A percentile compares a stretch with the other conserved stretches of the same genome.
These are phyloP conservation scores for Piper betle DNA, from an alignment of 164 flowering plant genomes.

Conservation along the genomic window DNA sequence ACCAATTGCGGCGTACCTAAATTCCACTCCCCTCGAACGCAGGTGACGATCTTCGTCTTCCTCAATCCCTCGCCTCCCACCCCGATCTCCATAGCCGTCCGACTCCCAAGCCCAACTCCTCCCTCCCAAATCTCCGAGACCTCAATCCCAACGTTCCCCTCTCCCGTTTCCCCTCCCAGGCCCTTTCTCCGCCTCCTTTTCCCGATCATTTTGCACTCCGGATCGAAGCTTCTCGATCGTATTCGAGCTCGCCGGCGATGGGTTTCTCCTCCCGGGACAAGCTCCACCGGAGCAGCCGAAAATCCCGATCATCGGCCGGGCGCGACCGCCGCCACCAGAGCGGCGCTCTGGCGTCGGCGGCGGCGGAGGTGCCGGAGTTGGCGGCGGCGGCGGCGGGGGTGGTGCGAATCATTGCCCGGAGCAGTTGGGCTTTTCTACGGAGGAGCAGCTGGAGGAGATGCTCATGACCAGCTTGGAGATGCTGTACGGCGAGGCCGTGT, in stretches of 20 bases:
- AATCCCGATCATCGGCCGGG: conserved; percentile 25
- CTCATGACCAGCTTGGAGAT: conserved; percentile 53
- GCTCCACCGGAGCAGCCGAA: conserved; percentile 42
- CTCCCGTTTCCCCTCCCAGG: too few species aligned
- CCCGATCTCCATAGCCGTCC: too few species aligned
- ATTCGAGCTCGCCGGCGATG: conserved; percentile 17
- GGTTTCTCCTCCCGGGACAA: conserved; percentile 69
- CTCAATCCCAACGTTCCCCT: too few species aligned
- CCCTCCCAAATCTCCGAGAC: too few species aligned
- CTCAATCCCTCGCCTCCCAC: too few species aligned
- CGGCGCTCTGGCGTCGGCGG: conserved; percentile 16
- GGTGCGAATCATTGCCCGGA: conserved; percentile 28
- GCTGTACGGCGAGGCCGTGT: conserved; percentile 56
- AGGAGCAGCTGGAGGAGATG: conserved; percentile 66
- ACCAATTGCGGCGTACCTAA: too few species aligned
- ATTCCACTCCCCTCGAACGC: too few species aligned
- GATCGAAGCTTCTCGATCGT: not conserved
- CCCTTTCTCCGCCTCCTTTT: too few species aligned
- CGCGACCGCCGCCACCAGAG: conserved; percentile 5
- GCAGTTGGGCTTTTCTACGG: conserved; percentile 65
- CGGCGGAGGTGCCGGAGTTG: conserved; percentile 13
- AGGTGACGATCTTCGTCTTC: too few species aligned
- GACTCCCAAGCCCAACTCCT: too few species aligned
- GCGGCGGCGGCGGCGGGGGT: conserved; percentile 1
- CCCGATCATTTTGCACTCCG: too few species aligned